Evolutionary conservation across 1,284 basidiomycete genomes (phyloP), one percentile per base, ranked within the genome.

Genomic region (Ceratobasidium sp.): DNA sequence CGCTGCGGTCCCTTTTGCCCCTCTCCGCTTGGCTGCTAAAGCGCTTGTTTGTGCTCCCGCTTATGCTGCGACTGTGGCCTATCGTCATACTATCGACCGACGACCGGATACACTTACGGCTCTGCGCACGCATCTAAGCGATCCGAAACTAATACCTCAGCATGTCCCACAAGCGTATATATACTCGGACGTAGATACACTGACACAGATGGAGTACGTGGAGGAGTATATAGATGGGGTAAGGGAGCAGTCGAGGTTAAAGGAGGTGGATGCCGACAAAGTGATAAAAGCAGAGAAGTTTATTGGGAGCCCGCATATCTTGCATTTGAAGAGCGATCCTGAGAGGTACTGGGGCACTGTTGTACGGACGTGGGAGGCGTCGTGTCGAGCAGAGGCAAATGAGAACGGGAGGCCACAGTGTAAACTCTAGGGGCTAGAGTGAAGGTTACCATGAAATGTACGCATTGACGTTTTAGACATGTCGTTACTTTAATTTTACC

Each of bases 281-380:
- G 15, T 59, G 25, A 29, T 71, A 1, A 59, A 3, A 15, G 11
- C 46, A 2, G 69, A 57, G 19, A 71, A 59, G 69, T 71, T 61
- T 61, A 25, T 1, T 6, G 56, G 43, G 25, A 71, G 56, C 13
- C 43, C 69, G 13, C 69, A 71, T 61, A 56, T 71, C 4, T 56
- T 37, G 25, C 69, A 71, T 61, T 56, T 40, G 22, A 59, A 46
- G 29, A 71, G 32, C 8, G 56, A 71, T 22, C 69, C 57, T 1
- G 25, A 71, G 43, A 9, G 57, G 56, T 71, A 71, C 22, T 71
- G 69, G 69, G 43, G 9, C 9, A 56, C 69, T 22, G 69, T 71
- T 1, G 44, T 61, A 15, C n/a, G 44, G 56, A 57, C 44, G 9
- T 71, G 69, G 69, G 57, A 71, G 32, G 65, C 65, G 11, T 67